Percentiles rank a stretch among this genome's conserved stretches.
Evolutionary conservation across 108 stramenopile genomes (phyloP).

Genomic region (Nitzschia palea): DNA sequence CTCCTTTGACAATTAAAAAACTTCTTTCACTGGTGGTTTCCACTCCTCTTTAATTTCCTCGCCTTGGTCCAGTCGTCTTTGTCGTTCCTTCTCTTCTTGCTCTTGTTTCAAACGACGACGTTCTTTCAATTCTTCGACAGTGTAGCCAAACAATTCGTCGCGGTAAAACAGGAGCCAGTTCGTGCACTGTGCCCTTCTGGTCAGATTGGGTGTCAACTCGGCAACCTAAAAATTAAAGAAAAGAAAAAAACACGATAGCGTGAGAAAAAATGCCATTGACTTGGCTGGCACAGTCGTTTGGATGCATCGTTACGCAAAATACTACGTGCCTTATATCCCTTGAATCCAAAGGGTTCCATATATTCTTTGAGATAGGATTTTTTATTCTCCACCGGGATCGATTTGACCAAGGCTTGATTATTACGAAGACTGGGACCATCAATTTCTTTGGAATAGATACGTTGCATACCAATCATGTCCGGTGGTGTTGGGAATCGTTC

Average conservation of each 20-base stretch:
- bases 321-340: constrained; percentile 68
- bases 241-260: neutral
- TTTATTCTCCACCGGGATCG: constrained; percentile 83
- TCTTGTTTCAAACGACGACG: constrained; percentile 55
- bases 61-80: constrained; percentile 24
- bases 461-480: constrained; percentile 91
- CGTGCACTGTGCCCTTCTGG: constrained; percentile 90
- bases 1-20: constrained; percentile 60
- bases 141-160: constrained; percentile 86
- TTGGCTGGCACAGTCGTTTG: too few species aligned
- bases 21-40: constrained; percentile 80
- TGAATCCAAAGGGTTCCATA: constrained; percentile 84
- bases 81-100: constrained; percentile 46
- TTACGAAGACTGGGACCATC: constrained; percentile 75
- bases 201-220: constrained; percentile 96
- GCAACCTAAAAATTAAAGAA: constrained; percentile 29
- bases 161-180: constrained; percentile 91
- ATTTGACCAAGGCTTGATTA: constrained; percentile 72
- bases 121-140: constrained; percentile 80
- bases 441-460: constrained; percentile 83
- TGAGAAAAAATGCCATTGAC: neutral
- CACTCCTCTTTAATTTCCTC: constrained; percentile 44
- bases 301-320: too few species aligned
- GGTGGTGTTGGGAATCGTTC: constrained; percentile 88
- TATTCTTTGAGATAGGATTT: constrained; percentile 68